Evolutionary conservation across 768 basidiomycete species (phyloP).

Genomic region (Phallus indusiatus): DNA sequence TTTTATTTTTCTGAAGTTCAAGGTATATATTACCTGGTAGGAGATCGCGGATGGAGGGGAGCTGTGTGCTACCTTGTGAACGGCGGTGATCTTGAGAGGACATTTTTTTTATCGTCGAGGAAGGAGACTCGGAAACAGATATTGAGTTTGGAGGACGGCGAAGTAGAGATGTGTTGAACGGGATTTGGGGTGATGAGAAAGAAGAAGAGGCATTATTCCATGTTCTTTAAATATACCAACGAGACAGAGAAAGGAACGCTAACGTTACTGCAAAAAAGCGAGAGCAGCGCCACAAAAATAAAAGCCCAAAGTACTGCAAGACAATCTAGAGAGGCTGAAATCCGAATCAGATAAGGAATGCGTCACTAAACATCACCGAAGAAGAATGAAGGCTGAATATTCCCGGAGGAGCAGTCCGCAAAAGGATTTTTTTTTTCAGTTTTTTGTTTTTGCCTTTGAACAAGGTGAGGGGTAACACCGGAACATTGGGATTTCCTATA

Average conservation of each 20-base stretch:
- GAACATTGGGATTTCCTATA: background rate
- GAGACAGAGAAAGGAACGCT: no score
- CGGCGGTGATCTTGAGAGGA: conserved; percentile 2
- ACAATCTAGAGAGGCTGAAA: no score
- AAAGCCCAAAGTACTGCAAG: no score
- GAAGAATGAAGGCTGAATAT: background rate
- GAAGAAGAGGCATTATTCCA: background rate
- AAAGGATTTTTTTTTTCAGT: no score
- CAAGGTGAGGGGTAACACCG: background rate
- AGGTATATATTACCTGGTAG: background rate
- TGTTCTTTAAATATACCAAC: no score
- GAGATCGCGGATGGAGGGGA: conserved; percentile 5
- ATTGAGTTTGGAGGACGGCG: background rate
- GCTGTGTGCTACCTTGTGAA: background rate
- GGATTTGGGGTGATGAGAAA: background rate
- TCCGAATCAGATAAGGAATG: background rate
- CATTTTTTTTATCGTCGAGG: background rate
- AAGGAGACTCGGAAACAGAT: background rate
- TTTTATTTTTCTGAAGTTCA: background rate
- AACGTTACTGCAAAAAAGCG: no score
- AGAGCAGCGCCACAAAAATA: no score
- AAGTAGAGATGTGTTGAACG: background rate
- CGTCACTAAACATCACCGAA: background rate
- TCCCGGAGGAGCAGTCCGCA: no score
- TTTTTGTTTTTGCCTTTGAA: background rate